A percentile compares a stretch with the other conserved stretches of the same genome.
These are phyloP conservation scores for Pholiota molesta DNA, from an alignment of 768 basidiomycete genomes.

Conservation along the genomic window DNA sequence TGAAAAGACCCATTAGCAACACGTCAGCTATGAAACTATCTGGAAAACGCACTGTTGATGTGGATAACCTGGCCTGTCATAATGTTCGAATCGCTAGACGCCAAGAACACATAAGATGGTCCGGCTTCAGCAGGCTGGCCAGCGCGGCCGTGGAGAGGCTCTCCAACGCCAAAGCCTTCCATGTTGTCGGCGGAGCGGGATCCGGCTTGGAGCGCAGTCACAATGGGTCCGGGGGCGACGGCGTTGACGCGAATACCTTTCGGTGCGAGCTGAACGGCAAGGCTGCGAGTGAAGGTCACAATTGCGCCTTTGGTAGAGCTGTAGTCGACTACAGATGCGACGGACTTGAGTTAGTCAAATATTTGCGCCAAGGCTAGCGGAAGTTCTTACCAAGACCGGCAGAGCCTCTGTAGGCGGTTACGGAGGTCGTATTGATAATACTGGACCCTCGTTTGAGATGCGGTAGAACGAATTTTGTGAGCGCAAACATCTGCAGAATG, in stretches of 20 bases:
- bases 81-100: conserved; percentile 40
- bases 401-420: conserved; percentile 52
- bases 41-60: conserved; percentile 32
- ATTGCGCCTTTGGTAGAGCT: conserved; percentile 65
- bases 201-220: conserved; percentile 61
- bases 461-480: conserved; percentile 58
- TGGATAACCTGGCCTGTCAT: conserved; percentile 43
- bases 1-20: background rate
- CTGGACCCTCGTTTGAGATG: conserved; percentile 59
- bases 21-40: background rate
- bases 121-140: conserved; percentile 57
- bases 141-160: conserved; percentile 51
- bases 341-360: conserved; percentile 15
- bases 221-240: conserved; percentile 57
- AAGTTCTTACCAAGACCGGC: conserved; percentile 25
- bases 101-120: conserved; percentile 59
- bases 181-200: conserved; percentile 56
- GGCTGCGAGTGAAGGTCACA: conserved; percentile 55
- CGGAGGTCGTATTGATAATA: conserved; percentile 66
- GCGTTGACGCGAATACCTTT: conserved; percentile 62
- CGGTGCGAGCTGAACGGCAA: conserved; percentile 53
- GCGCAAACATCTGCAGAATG: conserved; percentile 60
- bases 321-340: conserved; percentile 44
- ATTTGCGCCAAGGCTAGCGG: too few relatives aligned
- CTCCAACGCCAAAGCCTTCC: conserved; percentile 53